Evolutionary conservation across 2,329 filamentous ascomycete species (phyloP), one percentile per base, ranked within the genome.

Genomic region (Elsinoe australis): DNA sequence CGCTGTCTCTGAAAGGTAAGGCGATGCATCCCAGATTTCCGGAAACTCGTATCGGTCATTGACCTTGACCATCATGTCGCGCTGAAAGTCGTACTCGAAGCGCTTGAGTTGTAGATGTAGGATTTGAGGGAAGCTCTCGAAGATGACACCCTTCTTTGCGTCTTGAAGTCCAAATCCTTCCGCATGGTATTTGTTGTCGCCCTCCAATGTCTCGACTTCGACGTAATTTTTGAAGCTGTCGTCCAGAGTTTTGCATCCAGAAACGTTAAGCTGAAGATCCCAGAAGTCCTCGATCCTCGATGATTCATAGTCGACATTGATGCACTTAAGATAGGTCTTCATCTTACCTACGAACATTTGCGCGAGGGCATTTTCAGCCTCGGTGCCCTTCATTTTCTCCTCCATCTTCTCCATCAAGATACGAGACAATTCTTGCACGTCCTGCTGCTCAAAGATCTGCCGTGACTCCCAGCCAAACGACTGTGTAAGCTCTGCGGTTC

Each of bases 31-130:
- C 59, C 88, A 87, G 49, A 78, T 70, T 52, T 94, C 86, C 1
- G 87, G 87, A 56, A 92, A 94, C 60, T 94, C 87, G 68, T 92
- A 90, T 50, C 87, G 81, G 58, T 94, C 87, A 59, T 94, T 94
- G 63, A 98, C 88, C 70, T 98, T 98, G 84, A 94, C 95, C 86
- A 96, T 95, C 54, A 87, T 88, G 62, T 96, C 90, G 58, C 87
- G 81, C 57, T 94, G 84, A 59, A 95, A 85, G 67, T 98, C 92
- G 68, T 98, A 98, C 64, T 98, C 88, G 65, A 98, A 98, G 46
- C 92, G 84, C 70, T 96, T 96, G 51, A 98, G 76, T 64, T 98
- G 92, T 33, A 98, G 73, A 64, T 98, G 90, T 17, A 98, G 72
- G 2, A 98, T 88, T 47, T 94, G 86, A 0, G 92, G 92, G 62